A percentile compares a stretch with the other conserved stretches of the same genome.
These are phyloP conservation scores for Petasospora fabianii DNA, from an alignment of 1,139 yeast genomes.

Conservation along the genomic window DNA sequence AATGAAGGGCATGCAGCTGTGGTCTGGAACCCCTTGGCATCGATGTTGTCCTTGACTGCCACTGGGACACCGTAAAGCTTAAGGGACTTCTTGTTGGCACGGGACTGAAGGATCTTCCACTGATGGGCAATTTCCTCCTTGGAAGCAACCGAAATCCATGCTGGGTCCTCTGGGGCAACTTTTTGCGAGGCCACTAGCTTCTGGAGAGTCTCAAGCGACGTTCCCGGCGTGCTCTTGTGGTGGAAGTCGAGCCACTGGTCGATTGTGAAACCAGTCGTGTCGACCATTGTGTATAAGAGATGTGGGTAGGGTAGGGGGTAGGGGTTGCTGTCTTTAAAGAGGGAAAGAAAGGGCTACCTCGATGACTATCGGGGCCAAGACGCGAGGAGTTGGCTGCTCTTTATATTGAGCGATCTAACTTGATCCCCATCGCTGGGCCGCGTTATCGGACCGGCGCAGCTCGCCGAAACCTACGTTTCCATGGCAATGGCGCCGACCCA, in stretches of 20 bases:
- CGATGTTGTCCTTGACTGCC: slow-evolving; percentile 93
- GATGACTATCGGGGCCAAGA: no score
- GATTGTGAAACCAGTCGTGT: slow-evolving; percentile 54
- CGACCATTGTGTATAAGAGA: slow-evolving; percentile 13
- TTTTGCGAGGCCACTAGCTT: slow-evolving; percentile 47
- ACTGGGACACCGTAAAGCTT: slow-evolving; percentile 82
- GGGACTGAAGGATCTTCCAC: slow-evolving; percentile 72
- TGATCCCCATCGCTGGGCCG: background rate
- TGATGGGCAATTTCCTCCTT: slow-evolving; percentile 62
- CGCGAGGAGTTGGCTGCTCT: background rate
- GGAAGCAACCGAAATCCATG: slow-evolving; percentile 82
- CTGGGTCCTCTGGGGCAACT: slow-evolving; percentile 59
- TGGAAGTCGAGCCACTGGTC: slow-evolving; percentile 73
- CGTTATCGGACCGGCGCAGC: slow-evolving; percentile 7
- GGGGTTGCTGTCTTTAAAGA: background rate
- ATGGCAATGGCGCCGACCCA: background rate
- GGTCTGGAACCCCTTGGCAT: slow-evolving; percentile 74
- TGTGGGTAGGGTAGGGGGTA: background rate
- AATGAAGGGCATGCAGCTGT: slow-evolving; percentile 95
- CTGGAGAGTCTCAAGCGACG: slow-evolving; percentile 50
- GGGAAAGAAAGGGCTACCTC: no score
- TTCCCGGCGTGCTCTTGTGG: slow-evolving; percentile 54
- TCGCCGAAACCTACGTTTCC: slow-evolving; percentile 3
- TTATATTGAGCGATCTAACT: slow-evolving; percentile 1
- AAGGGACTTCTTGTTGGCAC: slow-evolving; percentile 43